These are phyloP conservation scores for Boletus tylopilopsis DNA, from an alignment of 768 basidiomycete species.

Conservation along the genomic window DNA sequence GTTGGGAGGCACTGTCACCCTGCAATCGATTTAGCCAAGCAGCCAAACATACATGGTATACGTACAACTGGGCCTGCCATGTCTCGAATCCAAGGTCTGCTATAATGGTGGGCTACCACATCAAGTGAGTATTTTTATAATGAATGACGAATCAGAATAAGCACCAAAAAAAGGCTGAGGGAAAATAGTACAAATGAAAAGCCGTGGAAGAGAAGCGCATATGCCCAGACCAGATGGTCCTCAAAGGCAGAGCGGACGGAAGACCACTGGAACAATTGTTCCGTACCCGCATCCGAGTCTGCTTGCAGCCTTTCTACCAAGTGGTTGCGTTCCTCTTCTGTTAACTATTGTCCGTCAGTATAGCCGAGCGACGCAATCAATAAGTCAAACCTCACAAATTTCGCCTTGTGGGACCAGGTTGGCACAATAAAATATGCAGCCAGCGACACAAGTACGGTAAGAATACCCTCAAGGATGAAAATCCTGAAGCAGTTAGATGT, in stretches of 20 bases:
- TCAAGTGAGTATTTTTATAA: not conserved
- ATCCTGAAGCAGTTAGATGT: constrained; percentile 36
- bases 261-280: constrained; percentile 55
- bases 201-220: constrained; percentile 58
- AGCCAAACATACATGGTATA: not conserved
- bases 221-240: constrained; percentile 59
- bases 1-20: constrained; percentile 59
- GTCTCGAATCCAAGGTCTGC: constrained; percentile 51
- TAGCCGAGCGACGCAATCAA: not conserved
- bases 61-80: constrained; percentile 60
- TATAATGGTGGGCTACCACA: constrained; percentile 58
- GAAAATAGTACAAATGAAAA: constrained; percentile 59
- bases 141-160: not conserved
- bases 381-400: constrained; percentile 40
- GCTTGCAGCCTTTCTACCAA: constrained; percentile 46
- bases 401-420: constrained; percentile 55
- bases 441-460: constrained; percentile 48
- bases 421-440: constrained; percentile 53
- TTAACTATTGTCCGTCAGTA: constrained; percentile 37
- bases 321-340: constrained; percentile 45
- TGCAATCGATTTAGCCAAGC: constrained; percentile 15
- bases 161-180: constrained; percentile 53
- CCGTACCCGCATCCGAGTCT: constrained; percentile 52
- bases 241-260: constrained; percentile 53
- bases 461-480: constrained; percentile 52